Evolutionary conservation across 768 basidiomycete genomes (phyloP), one percentile per base, ranked within the genome.

Genomic region (Suillus discolor): DNA sequence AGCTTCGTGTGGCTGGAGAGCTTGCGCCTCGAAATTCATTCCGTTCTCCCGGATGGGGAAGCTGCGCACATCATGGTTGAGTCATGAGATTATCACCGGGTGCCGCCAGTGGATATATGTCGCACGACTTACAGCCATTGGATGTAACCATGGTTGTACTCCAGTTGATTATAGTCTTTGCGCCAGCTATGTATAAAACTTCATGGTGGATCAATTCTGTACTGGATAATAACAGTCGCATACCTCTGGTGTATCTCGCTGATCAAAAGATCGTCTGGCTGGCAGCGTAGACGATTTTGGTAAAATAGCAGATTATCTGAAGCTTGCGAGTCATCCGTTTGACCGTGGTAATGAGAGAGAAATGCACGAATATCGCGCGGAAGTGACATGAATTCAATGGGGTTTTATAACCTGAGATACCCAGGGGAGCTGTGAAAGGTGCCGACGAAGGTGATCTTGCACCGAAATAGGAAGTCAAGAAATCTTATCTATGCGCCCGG

Each of bases 31-130:
- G 69, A 75, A 84, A 75, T 92, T 93, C 84, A 92, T 83, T 12
- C 92, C 91, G 68, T 85, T 80, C 71, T 93, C 92, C 70, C 84
- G 86, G 68, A 91, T 89, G 38, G 91, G 91, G 69, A 91, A 90
- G 70, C 89, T 91, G 42, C 34, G 47, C 61, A 45, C 25, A 44
- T 34, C 20, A 36, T 34, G 59, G 6, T 62, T 31, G 31, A 31
- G 31, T 11, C 42, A 64, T 59, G 44, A 39, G 53, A 54, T 36
- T 38, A 49, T 51, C 25, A 16, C 13, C 60, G 39, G n/a, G 45
- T 62, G 38, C 44, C 20, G 6, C 44, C 57, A 20, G 20, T 16
- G 25, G 49, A 39, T 9, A 39, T 28, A 31, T 28, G 23, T 59
- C 28, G 28, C 39, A 25, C 41, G 51, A 79, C 90, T 71, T 77